Evolutionary conservation across 805 yeast species (phyloP).

Genomic region (Ogataea henricii): DNA sequence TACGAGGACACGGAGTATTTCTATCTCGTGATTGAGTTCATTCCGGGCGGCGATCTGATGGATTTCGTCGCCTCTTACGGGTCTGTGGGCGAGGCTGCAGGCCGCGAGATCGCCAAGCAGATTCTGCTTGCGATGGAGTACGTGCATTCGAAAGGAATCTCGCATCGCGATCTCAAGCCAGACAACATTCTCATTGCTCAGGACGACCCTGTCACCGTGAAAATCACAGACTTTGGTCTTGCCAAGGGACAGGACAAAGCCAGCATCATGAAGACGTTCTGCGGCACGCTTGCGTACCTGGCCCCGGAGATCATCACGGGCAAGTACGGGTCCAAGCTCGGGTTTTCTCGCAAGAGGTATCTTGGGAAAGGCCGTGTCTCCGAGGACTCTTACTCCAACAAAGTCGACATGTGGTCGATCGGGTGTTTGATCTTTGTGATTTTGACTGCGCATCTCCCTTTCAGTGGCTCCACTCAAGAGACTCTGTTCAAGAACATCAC

Average conservation of each 20-base stretch:
- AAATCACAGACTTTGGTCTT: slow-evolving; percentile 93
- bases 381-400: slow-evolving; percentile 63
- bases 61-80: slow-evolving; percentile 95
- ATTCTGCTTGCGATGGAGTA: slow-evolving; percentile 81
- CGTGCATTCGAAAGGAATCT: slow-evolving; percentile 86
- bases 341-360: slow-evolving; percentile 28
- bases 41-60: slow-evolving; percentile 97
- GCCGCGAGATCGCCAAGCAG: slow-evolving; percentile 83
- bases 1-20: slow-evolving; percentile 81
- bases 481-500: slow-evolving; percentile 76
- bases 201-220: slow-evolving; percentile 89
- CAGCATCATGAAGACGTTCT: slow-evolving; percentile 89
- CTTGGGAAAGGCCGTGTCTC: slow-evolving; percentile 36
- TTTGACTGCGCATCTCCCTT: slow-evolving; percentile 90
- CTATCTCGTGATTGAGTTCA: slow-evolving; percentile 92
- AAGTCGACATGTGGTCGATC: slow-evolving; percentile 97
- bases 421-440: slow-evolving; percentile 94
- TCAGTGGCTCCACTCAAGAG: slow-evolving; percentile 89
- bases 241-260: slow-evolving; percentile 88
- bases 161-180: slow-evolving; percentile 96
- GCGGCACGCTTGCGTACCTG: slow-evolving; percentile 95
- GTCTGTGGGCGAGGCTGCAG: slow-evolving; percentile 86
- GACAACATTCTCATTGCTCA: slow-evolving; percentile 90
- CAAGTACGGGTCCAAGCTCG: slow-evolving; percentile 43
- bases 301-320: slow-evolving; percentile 90